Evolutionary conservation across 2,329 filamentous ascomycete species (phyloP), one percentile per base, ranked within the genome.

Genomic region (Curvularia lunata): DNA sequence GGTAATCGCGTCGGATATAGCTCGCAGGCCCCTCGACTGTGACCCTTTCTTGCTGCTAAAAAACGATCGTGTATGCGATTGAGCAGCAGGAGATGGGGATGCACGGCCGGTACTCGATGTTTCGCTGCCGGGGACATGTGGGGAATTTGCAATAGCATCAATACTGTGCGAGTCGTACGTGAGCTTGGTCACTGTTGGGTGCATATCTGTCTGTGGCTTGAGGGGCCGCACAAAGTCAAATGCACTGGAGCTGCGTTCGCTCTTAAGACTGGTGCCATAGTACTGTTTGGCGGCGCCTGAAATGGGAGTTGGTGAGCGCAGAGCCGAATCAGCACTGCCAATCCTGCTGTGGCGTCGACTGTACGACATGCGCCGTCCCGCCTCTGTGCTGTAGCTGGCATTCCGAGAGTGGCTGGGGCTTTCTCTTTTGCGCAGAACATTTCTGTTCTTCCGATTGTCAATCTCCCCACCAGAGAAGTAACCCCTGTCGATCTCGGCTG

Each of bases 381-480:
- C 57, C 23, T 74, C 71, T 18, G 64, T 88, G 82, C 72, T 91
- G 85, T 92, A 90, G 77, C 91, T 96, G 12, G 89, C 86, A 66
- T 90, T 89, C 46, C 88, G 84, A 37, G 89, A 88, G 75, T 91
- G 86, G 27, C 78, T 80, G 19, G 80, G 79, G 61, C 78, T 81
- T 37, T 91, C 88, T 79, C 95, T 96, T 76, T 91, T 91, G 23
- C 77, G 74, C 63, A 97, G 81, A 46, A 95, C 82, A 72, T 92
- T 96, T 45, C 91, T 86, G 49, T 74, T 78, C 67, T 86, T 87
- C 56, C 89, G 86, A 42, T 85, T 85, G 62, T 97, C 92, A 10
- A 88, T 82, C 70, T 98, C 94, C 16, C 90, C 90, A 3, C 93
- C 92, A 7, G 94, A 97, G 72, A 97, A 97, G 76, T 98, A 98